Evolutionary conservation across 495 filamentous ascomycete genomes (phyloP).

Genomic region (Extremus antarcticus): DNA sequence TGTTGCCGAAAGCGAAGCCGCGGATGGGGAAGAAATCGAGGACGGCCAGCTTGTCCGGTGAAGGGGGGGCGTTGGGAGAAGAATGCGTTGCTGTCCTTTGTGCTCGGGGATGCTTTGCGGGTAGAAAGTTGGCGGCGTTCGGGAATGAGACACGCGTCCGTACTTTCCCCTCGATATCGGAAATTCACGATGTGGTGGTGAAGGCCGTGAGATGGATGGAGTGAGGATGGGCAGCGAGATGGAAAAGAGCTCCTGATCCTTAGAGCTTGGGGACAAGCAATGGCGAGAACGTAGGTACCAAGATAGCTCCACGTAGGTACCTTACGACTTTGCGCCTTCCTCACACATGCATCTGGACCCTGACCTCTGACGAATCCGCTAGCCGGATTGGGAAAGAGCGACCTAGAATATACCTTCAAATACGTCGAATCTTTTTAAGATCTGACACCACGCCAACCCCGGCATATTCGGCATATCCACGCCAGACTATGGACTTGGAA

Average conservation of each 20-base stretch:
- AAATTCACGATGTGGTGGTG: too few relatives aligned
- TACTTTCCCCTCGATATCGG: too few relatives aligned
- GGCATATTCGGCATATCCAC: too few relatives aligned
- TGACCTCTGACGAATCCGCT: neutral
- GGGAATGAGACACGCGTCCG: neutral
- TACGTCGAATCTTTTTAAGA: too few relatives aligned
- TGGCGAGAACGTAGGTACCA: neutral
- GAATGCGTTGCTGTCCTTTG: neutral
- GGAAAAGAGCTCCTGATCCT: neutral
- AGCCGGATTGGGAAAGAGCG: neutral
- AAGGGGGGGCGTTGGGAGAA: neutral
- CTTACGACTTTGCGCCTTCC: neutral
- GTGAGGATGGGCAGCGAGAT: neutral
- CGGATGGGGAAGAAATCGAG: slow-evolving; percentile 1
- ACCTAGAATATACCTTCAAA: too few relatives aligned
- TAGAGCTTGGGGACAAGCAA: neutral
- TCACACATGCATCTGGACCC: too few relatives aligned
- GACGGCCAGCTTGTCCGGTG: slow-evolving; percentile 1
- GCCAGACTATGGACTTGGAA: too few relatives aligned
- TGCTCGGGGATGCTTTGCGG: neutral
- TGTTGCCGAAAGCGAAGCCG: neutral
- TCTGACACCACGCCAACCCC: too few relatives aligned
- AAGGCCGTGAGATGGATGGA: neutral
- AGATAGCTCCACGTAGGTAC: too few relatives aligned
- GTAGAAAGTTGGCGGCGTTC: neutral